phyloP scores from a whole-genome alignment of 805 yeast species.

The Hagleromyces aurorensis region DNA sequence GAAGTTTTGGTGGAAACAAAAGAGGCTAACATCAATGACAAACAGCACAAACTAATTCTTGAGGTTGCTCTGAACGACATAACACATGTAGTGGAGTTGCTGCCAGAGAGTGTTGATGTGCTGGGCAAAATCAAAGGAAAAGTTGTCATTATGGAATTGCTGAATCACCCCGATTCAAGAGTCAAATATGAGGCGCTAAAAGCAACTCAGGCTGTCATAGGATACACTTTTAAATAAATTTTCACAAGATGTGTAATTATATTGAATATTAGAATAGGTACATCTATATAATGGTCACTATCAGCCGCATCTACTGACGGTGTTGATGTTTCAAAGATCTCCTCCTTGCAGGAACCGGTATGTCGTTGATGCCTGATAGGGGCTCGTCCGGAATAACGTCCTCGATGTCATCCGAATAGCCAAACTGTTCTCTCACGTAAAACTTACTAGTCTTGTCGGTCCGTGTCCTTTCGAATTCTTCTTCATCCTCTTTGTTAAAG shows the following conservation, averaged over 20 bases:
- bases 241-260: no score
- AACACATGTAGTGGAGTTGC: conserved; percentile 48
- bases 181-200: conserved; percentile 92
- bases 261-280: no score
- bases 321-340: no score
- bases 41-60: conserved; percentile 31
- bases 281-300: no score
- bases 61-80: conserved; percentile 67
- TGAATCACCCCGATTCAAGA: conserved; percentile 73
- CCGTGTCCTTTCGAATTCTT: conserved; percentile 22
- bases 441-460: conserved; percentile 14
- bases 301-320: no score
- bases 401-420: conserved; percentile 25
- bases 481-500: conserved; percentile 25
- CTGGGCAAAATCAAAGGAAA: conserved; percentile 56
- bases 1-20: conserved; percentile 37
- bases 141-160: conserved; percentile 72
- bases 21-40: conserved; percentile 29
- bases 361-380: no score
- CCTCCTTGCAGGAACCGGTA: no score
- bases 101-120: conserved; percentile 52
- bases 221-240: conserved; percentile 55
- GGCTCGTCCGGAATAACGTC: no score
- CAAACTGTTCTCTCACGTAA: conserved; percentile 22
- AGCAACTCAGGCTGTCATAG: conserved; percentile 89